Evolutionary conservation across 2,329 filamentous ascomycete species (phyloP), one percentile per base, ranked within the genome.

Genomic region (Paramyrothecium sp.): DNA sequence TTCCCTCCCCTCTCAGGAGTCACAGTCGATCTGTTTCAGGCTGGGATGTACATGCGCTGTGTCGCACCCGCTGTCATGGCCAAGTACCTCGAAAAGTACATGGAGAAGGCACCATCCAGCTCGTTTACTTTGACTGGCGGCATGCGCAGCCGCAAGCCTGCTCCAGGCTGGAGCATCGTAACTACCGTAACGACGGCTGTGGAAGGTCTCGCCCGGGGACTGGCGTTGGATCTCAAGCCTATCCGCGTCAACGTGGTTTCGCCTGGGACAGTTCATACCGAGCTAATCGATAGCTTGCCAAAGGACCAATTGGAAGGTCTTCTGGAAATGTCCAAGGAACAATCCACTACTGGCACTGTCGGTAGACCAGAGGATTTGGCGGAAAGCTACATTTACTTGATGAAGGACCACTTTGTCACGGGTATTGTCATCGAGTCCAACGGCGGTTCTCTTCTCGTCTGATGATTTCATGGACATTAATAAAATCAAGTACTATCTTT

Each of bases 191-290:
- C 77, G 0, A 78, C 81, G 0, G 85, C 79, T 0, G 60, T 84
- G 7, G 75, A 84, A 53, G 78, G 80, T 3, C 75, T 89, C 67
- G 75, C 77, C 2, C 75, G 82, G 2, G 79, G 76, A 3, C 71
- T 90, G 38, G 87, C 87, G 2, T 64, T 89, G 33, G 87, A 90
- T 63, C 65, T 91, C 56, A 80, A 78, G 60, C 88, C 88, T 0
- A 70, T 89, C 10, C 73, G 88, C 2, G 86, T 89, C 26, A 90
- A 90, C 65, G 66, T 80, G 1, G 82, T 90, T 2, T 75, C 71
- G 54, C 85, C 86, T 0, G 88, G 87, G 0, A 73, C 76, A 0
- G 75, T 83, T 0, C 68, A 77, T 44, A 86, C 83, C 7, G 76
- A 77, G 47, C 55, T 81, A 30, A 64, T 69, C 51, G 53, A 63